Conservation (phyloP, 2,329 filamentous ascomycete species). For the Phaeoacremonium minimum region DNA sequence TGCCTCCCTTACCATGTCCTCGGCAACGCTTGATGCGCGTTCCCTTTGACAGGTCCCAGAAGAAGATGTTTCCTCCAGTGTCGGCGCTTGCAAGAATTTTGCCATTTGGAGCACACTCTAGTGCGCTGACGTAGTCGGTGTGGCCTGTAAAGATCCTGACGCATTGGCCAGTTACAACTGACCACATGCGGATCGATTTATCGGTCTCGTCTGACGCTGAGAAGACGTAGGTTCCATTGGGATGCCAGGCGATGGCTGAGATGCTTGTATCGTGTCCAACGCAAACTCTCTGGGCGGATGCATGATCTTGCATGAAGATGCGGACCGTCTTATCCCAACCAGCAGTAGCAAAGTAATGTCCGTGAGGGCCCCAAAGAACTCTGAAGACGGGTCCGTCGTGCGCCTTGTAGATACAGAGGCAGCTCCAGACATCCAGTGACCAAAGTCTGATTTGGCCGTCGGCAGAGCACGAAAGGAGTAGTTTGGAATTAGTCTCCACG, state of each 20-base stretch:
- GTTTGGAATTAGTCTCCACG: slow-evolving; percentile 58
- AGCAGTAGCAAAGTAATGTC: slow-evolving; percentile 88
- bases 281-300: slow-evolving; percentile 81
- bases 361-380: slow-evolving; percentile 84
- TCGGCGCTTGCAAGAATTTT: slow-evolving; percentile 90
- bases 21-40: slow-evolving; percentile 86
- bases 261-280: slow-evolving; percentile 91
- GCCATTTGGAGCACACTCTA: slow-evolving; percentile 83
- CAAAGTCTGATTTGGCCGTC: slow-evolving; percentile 88
- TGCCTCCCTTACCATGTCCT: slow-evolving; percentile 88
- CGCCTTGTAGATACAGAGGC: slow-evolving; percentile 88
- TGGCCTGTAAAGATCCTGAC: slow-evolving; percentile 92
- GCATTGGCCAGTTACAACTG: slow-evolving; percentile 79
- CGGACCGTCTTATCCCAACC: slow-evolving; percentile 88
- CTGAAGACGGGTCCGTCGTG: slow-evolving; percentile 89
- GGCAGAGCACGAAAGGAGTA: slow-evolving; percentile 81
- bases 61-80: slow-evolving; percentile 79
- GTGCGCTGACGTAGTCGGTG: slow-evolving; percentile 76
- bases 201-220: slow-evolving; percentile 82
- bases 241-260: slow-evolving; percentile 90
- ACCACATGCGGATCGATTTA: slow-evolving; percentile 96
- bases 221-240: slow-evolving; percentile 90
- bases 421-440: slow-evolving; percentile 90
- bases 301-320: slow-evolving; percentile 89
- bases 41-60: slow-evolving; percentile 92